Percentiles rank a stretch among this genome's conserved stretches.
Conservation (phyloP, 164 flowering plant genomes). For the Tetracentron sinense region DNA sequence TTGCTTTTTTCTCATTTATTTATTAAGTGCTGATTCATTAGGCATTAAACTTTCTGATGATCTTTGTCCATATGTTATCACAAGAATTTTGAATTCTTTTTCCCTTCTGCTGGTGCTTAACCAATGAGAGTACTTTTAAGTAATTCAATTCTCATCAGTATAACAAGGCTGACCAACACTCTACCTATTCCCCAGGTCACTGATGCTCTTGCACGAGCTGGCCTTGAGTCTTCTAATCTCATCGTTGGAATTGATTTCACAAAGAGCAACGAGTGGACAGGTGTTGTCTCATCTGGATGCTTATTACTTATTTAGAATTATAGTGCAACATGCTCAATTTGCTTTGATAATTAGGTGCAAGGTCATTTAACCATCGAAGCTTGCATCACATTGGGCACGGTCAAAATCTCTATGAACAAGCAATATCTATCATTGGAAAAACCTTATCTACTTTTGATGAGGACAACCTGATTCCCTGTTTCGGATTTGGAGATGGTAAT, state of each 20-base stretch:
- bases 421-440: conserved; percentile 53
- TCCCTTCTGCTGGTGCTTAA: neutral
- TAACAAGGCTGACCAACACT: neutral
- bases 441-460: too few relatives aligned
- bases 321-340: conserved; percentile 12
- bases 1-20: too few relatives aligned
- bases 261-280: conserved; percentile 98
- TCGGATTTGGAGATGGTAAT: too few relatives aligned
- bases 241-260: conserved; percentile 95
- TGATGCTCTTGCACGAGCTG: conserved; percentile 75
- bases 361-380: conserved; percentile 55
- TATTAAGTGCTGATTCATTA: neutral
- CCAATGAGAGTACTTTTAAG: neutral
- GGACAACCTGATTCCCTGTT: too few relatives aligned
- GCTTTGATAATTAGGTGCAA: conserved; percentile 36
- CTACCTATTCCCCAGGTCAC: conserved; percentile 51
- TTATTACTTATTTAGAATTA: neutral
- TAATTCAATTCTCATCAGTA: neutral
- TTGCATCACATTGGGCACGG: conserved; percentile 59
- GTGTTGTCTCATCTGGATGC: conserved; percentile 28
- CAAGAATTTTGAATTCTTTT: neutral
- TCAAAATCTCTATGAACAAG: conserved; percentile 50
- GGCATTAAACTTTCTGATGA: neutral
- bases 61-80: neutral
- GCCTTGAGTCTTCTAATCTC: conserved; percentile 91